These are phyloP conservation scores for Cystobasidium pallidum DNA, from an alignment of 1,284 basidiomycete genomes.

Conservation along the genomic window DNA sequence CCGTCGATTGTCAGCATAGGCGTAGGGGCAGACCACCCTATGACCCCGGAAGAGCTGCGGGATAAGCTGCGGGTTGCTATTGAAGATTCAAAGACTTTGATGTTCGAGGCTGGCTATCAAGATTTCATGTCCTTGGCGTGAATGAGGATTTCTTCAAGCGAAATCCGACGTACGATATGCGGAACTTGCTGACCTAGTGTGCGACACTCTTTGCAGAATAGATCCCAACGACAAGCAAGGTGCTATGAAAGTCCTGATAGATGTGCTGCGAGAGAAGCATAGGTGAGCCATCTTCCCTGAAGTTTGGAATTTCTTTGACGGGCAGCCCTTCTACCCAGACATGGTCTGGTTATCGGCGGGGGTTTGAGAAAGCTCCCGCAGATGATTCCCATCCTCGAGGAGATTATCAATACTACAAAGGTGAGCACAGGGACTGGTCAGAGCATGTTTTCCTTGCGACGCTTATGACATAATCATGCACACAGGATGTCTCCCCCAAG, in stretches of 20 bases:
- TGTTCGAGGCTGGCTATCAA: not conserved
- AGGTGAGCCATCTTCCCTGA: no score
- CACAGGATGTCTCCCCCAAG: no score
- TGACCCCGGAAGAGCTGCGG: not conserved
- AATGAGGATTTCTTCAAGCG: not conserved
- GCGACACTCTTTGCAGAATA: not conserved
- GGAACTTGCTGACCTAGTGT: no score
- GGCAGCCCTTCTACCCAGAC: no score
- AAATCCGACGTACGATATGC: no score
- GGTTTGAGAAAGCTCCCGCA: not conserved
- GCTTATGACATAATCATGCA: no score
- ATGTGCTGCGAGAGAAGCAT: no score
- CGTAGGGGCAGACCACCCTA: not conserved
- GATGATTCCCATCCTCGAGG: constrained; percentile 9
- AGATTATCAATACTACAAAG: constrained; percentile 3
- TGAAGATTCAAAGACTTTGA: not conserved
- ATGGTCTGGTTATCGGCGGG: not conserved
- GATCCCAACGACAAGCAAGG: not conserved
- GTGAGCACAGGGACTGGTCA: not conserved
- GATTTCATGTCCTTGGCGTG: not conserved
- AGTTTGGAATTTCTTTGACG: no score
- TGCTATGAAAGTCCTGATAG: not conserved
- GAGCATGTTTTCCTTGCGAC: not conserved
- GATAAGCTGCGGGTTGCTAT: not conserved
- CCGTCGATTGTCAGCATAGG: no score